Conservation (phyloP, 2,329 filamentous ascomycete genomes). For the Neofusicoccum ribis region DNA sequence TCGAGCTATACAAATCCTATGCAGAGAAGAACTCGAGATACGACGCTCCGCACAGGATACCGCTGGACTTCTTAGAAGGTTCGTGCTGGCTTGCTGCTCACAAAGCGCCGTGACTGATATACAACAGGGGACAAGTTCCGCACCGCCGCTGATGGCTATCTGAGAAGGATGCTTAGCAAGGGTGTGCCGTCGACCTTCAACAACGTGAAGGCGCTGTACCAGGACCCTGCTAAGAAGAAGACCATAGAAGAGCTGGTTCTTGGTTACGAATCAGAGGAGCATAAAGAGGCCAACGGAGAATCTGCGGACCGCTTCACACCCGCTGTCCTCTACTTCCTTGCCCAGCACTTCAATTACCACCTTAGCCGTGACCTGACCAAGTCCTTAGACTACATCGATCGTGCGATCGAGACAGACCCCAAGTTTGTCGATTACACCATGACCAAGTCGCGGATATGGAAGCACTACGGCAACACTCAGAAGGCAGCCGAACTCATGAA, state of each 20-base stretch:
- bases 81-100: constrained; percentile 13
- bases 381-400: constrained; percentile 79
- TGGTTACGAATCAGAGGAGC: constrained; percentile 68
- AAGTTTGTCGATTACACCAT: constrained; percentile 89
- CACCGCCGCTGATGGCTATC: constrained; percentile 73
- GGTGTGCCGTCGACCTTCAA: constrained; percentile 95
- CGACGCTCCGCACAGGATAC: constrained; percentile 82
- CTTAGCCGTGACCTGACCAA: constrained; percentile 80
- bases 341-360: constrained; percentile 95
- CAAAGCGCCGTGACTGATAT: background rate
- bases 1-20: constrained; percentile 78
- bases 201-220: constrained; percentile 92
- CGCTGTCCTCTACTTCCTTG: constrained; percentile 87
- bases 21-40: constrained; percentile 77
- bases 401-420: constrained; percentile 75
- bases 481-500: constrained; percentile 89
- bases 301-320: constrained; percentile 65
- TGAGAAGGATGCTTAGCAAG: constrained; percentile 83
- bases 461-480: constrained; percentile 77
- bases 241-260: constrained; percentile 74
- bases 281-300: constrained; percentile 49
- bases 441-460: constrained; percentile 93
- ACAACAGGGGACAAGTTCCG: constrained; percentile 72
- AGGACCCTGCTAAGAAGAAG: constrained; percentile 74
- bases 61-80: constrained; percentile 84